Percentiles rank a stretch among this genome's conserved stretches.
Conservation (phyloP, 2,329 filamentous ascomycete species). For the Penicillium vulpinum region DNA sequence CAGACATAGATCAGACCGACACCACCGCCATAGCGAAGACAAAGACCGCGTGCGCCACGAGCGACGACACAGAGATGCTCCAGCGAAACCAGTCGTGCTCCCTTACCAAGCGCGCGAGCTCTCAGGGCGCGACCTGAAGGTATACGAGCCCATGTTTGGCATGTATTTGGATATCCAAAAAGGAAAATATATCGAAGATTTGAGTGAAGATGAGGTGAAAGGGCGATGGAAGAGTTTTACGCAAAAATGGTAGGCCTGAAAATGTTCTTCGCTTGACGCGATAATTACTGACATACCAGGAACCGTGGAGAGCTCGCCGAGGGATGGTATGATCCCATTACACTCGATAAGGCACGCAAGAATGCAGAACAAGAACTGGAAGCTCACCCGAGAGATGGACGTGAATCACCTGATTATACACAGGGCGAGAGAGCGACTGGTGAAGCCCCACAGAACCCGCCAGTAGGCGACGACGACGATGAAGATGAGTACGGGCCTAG, state of each 20-base stretch:
- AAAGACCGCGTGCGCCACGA: slow-evolving; percentile 25
- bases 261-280: slow-evolving; percentile 4
- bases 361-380: slow-evolving; percentile 17
- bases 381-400: background rate
- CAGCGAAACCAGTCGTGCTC: slow-evolving; percentile 45
- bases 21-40: slow-evolving; percentile 38
- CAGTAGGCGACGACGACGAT: slow-evolving; percentile 30
- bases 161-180: slow-evolving; percentile 90
- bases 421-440: slow-evolving; percentile 15
- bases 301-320: slow-evolving; percentile 83
- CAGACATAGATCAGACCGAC: slow-evolving; percentile 35
- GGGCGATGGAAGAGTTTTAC: slow-evolving; percentile 94
- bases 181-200: slow-evolving; percentile 63
- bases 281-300: slow-evolving; percentile 55
- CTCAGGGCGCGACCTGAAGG: slow-evolving; percentile 65
- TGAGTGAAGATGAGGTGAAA: slow-evolving; percentile 72
- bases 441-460: slow-evolving; percentile 1
- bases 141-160: slow-evolving; percentile 72
- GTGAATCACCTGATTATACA: slow-evolving; percentile 27
- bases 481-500: slow-evolving; percentile 61
- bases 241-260: slow-evolving; percentile 68
- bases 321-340: slow-evolving; percentile 88
- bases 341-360: slow-evolving; percentile 56
- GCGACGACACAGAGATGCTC: slow-evolving; percentile 12
- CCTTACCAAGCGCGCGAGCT: slow-evolving; percentile 68